Evolutionary conservation across 2,329 filamentous ascomycete species (phyloP), one percentile per base, ranked within the genome.

Genomic region (Alternaria solani): DNA sequence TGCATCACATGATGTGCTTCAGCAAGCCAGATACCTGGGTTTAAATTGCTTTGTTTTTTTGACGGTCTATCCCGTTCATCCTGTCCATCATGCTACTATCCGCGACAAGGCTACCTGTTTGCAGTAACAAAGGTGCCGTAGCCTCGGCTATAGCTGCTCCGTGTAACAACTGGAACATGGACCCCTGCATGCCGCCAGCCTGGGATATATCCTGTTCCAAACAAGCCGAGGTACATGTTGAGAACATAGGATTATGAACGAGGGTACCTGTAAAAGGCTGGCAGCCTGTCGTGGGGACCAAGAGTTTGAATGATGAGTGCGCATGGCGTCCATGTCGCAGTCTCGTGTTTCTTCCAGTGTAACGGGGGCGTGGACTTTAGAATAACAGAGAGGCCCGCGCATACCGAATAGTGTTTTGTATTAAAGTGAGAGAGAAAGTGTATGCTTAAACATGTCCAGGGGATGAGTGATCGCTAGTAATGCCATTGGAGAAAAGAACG

Each of bases 331-430:
- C 25, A 16, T 28, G 32, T n/a, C 30, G 23, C 42, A 39, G 12
- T 23, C 18, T 41, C 42, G 39, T 32, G 30, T 54, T n/a, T 26
- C 44, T n/a, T 26, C 44, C 36, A 26, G 48, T 23, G 51, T 55
- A 39, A 46, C 20, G 34, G 20, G 8, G 32, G 47, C 34, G 14
- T 38, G 20, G 30, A 30, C 20, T 46, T 46, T 36, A 60, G 26
- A 55, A 30, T 43, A 25, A 57, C 51, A 49, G 28, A 56, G 55
- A 65, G 68, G 62, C 68, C 70, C 63, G 66, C 68, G 63, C 62
- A 73, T 77, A 77, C 75, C 75, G 69, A 71, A 77, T 77, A 76
- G 44, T 72, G 65, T 63, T 56, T 57, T 61, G 60, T 52, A 62
- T 61, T 66, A 63, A 52, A 51, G 41, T 43, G 48, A 52, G 59